Conservation (phyloP, 345 rosid genomes). For the Aegle marmelos region DNA sequence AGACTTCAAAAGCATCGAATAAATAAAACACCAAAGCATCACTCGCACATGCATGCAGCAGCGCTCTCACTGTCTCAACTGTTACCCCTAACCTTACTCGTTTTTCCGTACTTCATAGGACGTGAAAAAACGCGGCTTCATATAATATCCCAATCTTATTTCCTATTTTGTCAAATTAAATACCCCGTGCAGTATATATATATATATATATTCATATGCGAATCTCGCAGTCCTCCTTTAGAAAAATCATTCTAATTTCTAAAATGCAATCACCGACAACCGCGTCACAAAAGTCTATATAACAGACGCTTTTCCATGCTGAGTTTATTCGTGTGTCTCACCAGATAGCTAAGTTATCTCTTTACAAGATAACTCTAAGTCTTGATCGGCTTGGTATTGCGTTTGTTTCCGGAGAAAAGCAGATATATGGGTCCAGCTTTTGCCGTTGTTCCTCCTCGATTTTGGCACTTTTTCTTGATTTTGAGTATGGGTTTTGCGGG, state of each 20-base stretch:
- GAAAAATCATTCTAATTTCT: background rate
- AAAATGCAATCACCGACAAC: slow-evolving; percentile 29
- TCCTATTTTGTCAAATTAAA: background rate
- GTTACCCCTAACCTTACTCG: slow-evolving; percentile 8
- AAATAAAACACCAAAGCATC: background rate
- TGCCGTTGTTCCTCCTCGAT: background rate
- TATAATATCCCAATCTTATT: background rate
- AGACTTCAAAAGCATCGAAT: background rate
- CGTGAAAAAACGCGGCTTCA: slow-evolving; percentile 12
- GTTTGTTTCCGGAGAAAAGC: background rate
- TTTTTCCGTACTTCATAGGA: slow-evolving; percentile 2
- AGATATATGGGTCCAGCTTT: slow-evolving; percentile 7
- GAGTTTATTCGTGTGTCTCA: background rate
- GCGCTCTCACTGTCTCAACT: background rate
- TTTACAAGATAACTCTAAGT: background rate
- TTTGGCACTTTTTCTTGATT: slow-evolving; percentile 15
- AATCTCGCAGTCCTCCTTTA: background rate
- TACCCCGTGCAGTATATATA: background rate
- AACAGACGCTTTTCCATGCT: background rate
- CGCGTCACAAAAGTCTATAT: slow-evolving; percentile 16
- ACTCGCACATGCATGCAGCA: background rate
- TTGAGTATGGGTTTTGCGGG: background rate
- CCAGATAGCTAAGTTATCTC: background rate
- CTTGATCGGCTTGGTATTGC: background rate
- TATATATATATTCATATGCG: background rate